Percentiles rank a stretch among this genome's conserved stretches.
Conservation (phyloP, 495 filamentous ascomycete genomes). For the Annulohypoxylon moriforme region DNA sequence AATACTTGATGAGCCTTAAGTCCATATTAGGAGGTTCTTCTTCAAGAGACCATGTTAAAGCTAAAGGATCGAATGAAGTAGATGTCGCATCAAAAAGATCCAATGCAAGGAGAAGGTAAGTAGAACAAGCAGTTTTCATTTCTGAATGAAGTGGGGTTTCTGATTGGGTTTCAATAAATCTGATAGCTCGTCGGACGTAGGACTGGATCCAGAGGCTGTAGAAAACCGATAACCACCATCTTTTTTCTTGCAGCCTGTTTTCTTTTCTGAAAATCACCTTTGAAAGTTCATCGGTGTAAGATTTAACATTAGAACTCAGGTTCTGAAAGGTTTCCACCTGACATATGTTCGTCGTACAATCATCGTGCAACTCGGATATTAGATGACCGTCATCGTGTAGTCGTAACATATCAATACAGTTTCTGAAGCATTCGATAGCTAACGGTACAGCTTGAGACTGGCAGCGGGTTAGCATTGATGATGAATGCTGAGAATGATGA, state of each 20-base stretch:
- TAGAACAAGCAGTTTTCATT: slow-evolving; percentile 12
- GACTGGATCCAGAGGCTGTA: slow-evolving; percentile 47
- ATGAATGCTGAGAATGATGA: not conserved
- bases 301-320: slow-evolving; percentile 34
- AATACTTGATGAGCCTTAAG: slow-evolving; percentile 42
- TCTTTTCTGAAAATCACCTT: slow-evolving; percentile 42
- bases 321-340: slow-evolving; percentile 26
- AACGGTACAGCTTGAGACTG: slow-evolving; percentile 32
- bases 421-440: slow-evolving; percentile 36
- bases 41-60: slow-evolving; percentile 42
- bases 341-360: slow-evolving; percentile 19
- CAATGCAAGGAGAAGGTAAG: slow-evolving; percentile 32
- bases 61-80: slow-evolving; percentile 41
- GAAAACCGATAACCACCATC: slow-evolving; percentile 46
- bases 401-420: slow-evolving; percentile 38
- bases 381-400: slow-evolving; percentile 29
- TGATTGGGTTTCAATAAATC: slow-evolving; percentile 26
- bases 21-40: slow-evolving; percentile 42
- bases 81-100: slow-evolving; percentile 40
- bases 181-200: slow-evolving; percentile 38
- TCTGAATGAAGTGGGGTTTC: slow-evolving; percentile 12
- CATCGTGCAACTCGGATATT: slow-evolving; percentile 24
- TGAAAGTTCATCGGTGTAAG: slow-evolving; percentile 40
- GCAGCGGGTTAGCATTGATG: not conserved
- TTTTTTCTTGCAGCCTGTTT: slow-evolving; percentile 38